Evolutionary conservation across 495 filamentous ascomycete genomes (phyloP).

Genomic region (Talaromyces thailandensis): DNA sequence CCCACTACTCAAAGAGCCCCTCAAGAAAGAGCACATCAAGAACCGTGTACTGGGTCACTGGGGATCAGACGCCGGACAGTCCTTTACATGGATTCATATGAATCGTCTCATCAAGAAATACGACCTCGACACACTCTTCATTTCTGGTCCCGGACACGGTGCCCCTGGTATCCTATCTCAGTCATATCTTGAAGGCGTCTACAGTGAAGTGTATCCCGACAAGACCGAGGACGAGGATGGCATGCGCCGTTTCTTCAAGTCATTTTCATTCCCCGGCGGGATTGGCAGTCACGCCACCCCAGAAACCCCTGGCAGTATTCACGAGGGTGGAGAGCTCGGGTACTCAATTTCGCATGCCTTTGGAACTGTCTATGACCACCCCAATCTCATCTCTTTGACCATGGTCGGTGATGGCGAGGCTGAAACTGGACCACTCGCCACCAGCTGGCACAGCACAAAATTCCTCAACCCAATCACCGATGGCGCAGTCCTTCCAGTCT

Average conservation of each 20-base stretch:
- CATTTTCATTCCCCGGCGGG: slow-evolving; percentile 69
- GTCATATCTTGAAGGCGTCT: slow-evolving; percentile 66
- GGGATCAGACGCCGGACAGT: slow-evolving; percentile 64
- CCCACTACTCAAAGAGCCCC: slow-evolving; percentile 53
- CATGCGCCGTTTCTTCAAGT: slow-evolving; percentile 64
- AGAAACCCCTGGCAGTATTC: slow-evolving; percentile 63
- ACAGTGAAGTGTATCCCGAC: slow-evolving; percentile 62
- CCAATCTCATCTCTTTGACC: slow-evolving; percentile 57
- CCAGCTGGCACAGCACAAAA: slow-evolving; percentile 68
- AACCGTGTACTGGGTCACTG: slow-evolving; percentile 63
- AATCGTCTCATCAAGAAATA: slow-evolving; percentile 71
- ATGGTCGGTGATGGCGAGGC: slow-evolving; percentile 71
- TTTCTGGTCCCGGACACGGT: slow-evolving; percentile 66
- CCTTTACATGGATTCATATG: slow-evolving; percentile 70
- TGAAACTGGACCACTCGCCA: slow-evolving; percentile 64
- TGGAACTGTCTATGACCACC: slow-evolving; percentile 61
- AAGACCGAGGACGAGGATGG: slow-evolving; percentile 55
- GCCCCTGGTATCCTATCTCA: slow-evolving; percentile 61
- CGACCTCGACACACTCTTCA: slow-evolving; percentile 56
- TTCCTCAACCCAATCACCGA: slow-evolving; percentile 66
- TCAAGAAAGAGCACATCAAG: slow-evolving; percentile 57
- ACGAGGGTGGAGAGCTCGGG: slow-evolving; percentile 69
- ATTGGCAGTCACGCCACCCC: slow-evolving; percentile 65
- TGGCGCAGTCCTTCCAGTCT: slow-evolving; percentile 64
- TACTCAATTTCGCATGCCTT: slow-evolving; percentile 70